Evolutionary conservation across 2,329 filamentous ascomycete species (phyloP), one percentile per base, ranked within the genome.

Genomic region (Xylaria sp.): DNA sequence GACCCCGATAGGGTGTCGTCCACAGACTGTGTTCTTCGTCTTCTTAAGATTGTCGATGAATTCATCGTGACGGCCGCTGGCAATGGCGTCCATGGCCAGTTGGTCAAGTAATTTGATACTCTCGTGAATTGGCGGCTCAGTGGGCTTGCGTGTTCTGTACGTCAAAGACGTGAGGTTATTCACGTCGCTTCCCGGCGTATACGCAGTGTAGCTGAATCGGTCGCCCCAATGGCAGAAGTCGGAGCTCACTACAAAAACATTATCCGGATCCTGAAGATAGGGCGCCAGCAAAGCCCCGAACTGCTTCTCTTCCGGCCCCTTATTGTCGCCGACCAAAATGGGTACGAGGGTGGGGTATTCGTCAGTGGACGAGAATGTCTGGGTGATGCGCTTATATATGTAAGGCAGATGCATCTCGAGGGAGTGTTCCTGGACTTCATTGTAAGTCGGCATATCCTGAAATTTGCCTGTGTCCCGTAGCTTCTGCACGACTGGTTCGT

Each of bases 191-290:
- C 73, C 84, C 65, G 70, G 86, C 69, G 69, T 86, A 79, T 98
- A 97, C 68, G 91, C 91, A 34, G 90, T 93, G 80, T 98, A 99
- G 65, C 87, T 84, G 80, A 98, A 99, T 58, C 93, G 87, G 0
- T 84, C 75, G 12, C 96, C 96, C 96, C 96, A 99, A 81, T 99
- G 96, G 73, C 95, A 98, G 80, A 99, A 99, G 80, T 99, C 96
- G 0, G 94, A 97, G 79, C 92, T 96, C 72, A 98, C 87, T 70
- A 99, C 87, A 78, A 98, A 98, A 1, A 91, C 89, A 70, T 93
- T 97, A 13, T 86, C 83, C 0, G 91, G 88, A 74, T 97, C 92
- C 41, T 85, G 84, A 7, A 99, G 82, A 78, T 96, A 97, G 0
- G 92, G 90, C 1, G 92, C 88, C 8, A 99, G 84, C n/a, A 94